Base-by-base conservation (phyloP, 148 eudicot species). In the Dianthus caryophyllus region DNA sequence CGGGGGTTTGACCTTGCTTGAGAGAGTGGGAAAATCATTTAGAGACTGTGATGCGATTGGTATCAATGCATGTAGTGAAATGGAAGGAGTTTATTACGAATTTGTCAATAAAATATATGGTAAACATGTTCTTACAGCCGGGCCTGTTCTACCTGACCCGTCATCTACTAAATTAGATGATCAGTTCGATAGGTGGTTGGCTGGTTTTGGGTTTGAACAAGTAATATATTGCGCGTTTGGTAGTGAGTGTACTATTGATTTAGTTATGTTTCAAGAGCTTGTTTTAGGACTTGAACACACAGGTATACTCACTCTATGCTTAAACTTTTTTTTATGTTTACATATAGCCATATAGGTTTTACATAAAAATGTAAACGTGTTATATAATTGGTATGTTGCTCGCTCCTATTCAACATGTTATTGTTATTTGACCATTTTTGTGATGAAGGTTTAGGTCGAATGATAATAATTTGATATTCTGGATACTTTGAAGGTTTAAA, bases 281-380 rank as follows among this genome's bases (percentile, higher is more conserved):
- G 2, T 83, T 12, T 72, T 81, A 21, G 90, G 85, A 16, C 61
- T 85, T 7, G 89, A 85, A 73, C 71, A 76, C 0, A 80, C 85
- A 2, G 82, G 83, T 30, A 49, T 50, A 26, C 11, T 22, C n/a
- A n/a, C n/a, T n/a, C n/a, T n/a, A n/a, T n/a, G n/a, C n/a, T n/a
- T n/a, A n/a, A n/a, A n/a, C n/a, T n/a, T n/a, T n/a, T n/a, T n/a
- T n/a, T n/a, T n/a, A n/a, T n/a, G n/a, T n/a, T n/a, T n/a, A n/a
- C n/a, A n/a, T n/a, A n/a, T n/a, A n/a, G n/a, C n/a, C n/a, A n/a
- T n/a, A n/a, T n/a, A n/a, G n/a, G n/a, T n/a, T n/a, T n/a, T n/a
- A n/a, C n/a, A n/a, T n/a, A n/a, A n/a, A n/a, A n/a, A n/a, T n/a
- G n/a, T n/a, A n/a, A n/a, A n/a, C n/a, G n/a, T n/a, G n/a, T n/a